phyloP scores from a whole-genome alignment of 805 yeast species.

The Zygosaccharomyces rouxii region DNA sequence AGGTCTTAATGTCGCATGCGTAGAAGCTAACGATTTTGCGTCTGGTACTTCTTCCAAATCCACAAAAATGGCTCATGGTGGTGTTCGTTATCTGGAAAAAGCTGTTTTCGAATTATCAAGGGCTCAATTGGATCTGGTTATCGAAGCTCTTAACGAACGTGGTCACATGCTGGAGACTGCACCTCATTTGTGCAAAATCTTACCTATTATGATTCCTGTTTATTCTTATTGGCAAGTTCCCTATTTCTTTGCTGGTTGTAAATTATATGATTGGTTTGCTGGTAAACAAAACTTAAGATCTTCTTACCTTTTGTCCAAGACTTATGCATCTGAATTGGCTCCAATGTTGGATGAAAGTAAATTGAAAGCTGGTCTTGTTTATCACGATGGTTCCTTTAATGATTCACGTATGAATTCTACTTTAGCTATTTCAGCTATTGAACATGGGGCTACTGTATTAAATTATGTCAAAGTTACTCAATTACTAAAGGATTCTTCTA shows the following conservation, averaged over 20 bases:
- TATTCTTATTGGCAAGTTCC: conserved; percentile 96
- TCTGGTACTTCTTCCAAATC: conserved; percentile 91
- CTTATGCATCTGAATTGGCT: conserved; percentile 65
- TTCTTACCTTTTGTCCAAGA: conserved; percentile 66
- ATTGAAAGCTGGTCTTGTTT: conserved; percentile 85
- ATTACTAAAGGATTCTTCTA: conserved; percentile 57
- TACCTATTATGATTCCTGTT: conserved; percentile 95
- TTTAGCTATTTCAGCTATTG: conserved; percentile 78
- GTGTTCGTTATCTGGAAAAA: conserved; percentile 91
- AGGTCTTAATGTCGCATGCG: conserved; percentile 81
- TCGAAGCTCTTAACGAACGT: conserved; percentile 85
- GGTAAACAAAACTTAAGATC: conserved; percentile 80
- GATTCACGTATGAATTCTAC: conserved; percentile 88
- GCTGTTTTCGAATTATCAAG: conserved; percentile 90
- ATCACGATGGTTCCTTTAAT: conserved; percentile 93
- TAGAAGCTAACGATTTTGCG: conserved; percentile 87
- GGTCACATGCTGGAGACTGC: conserved; percentile 84
- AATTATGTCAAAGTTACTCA: conserved; percentile 82
- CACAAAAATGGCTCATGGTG: conserved; percentile 96
- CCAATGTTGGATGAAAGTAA: conserved; percentile 79
- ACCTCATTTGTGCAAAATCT: conserved; percentile 79
- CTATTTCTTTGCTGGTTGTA: conserved; percentile 86
- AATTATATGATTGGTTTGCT: conserved; percentile 88
- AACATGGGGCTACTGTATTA: conserved; percentile 82
- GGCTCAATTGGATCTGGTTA: conserved; percentile 82